Base-by-base conservation (phyloP, 768 basidiomycete genomes). In the Panellus pusillus region DNA sequence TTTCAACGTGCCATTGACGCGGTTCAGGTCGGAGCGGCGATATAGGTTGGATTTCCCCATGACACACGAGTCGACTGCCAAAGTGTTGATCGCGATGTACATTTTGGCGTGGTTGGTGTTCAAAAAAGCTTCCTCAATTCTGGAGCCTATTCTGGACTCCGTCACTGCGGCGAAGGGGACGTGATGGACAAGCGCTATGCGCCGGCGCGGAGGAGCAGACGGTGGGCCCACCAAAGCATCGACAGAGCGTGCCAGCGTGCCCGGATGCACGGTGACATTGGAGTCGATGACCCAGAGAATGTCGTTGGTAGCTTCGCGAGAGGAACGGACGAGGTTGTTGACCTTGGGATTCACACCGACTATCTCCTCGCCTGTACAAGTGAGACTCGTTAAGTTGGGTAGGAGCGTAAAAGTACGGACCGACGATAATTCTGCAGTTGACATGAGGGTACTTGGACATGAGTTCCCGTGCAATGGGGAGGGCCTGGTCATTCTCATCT, bases 31-130 rank as follows among this genome's bases (percentile, higher is more conserved):
- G 27, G 91, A 91, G 42, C 91, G 88, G 41, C 92, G 86, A 70
- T 94, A 98, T 44, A 99, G 66, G 68, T 93, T 94, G 37, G 93
- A 96, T 72, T 99, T 99, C 58, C 97, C 97, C 54, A 97, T 87
- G 5, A 98, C 93, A 64, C 97, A 99, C 1, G 94, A 96, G 50
- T 97, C 96, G 39, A 94, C 72, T 11, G 89, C 91, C 42, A 89
- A 73, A 0, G 88, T 81, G 72, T 96, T 95, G 66, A 98, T 92
- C 9, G 93, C 94, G 47, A 98, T 79, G 64, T 98, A 98, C 90
- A 98, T 94, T 72, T 95, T 98, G 20, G 96, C 93, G 64, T 98
- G 97, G 56, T 93, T 98, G 5, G 94, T 96, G 68, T 98, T 98
- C 52, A 99, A 73, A 69, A 96, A 99, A 0, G 91, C 93, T 56